Base-by-base conservation (phyloP, 768 basidiomycete genomes). In the Pulveroboletus sp. region DNA sequence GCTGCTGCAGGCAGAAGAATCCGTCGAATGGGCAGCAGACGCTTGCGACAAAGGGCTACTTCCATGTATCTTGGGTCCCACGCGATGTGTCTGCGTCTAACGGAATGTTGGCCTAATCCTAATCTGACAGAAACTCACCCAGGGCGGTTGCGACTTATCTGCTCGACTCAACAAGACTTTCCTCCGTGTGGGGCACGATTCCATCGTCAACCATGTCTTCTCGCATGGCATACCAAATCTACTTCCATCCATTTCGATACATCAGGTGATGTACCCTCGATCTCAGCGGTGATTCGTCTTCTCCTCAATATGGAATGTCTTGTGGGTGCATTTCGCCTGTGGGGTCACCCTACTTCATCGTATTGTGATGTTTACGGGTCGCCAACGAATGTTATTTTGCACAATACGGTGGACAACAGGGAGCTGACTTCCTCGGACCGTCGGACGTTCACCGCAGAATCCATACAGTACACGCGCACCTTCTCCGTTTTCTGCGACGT, bases 281-380 rank as follows among this genome's bases (percentile, higher is more conserved):
- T 43, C 10, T 5, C 24, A 3, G 28, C 33, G 18, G 51, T 55
- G 40, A 44, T 59, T 26, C 37, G 9, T 8, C 12, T 51, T 9
- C 32, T 37, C 0, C 49, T 59, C 24, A 2, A 8, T 2, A 7
- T 8, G 27, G 57, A 57, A 7, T 4, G 30, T 15, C 18, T 44
- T 11, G 10, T 55, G 24, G 11, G 41, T 3, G 18, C 8, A 6
- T 12, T 18, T 51, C 44, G 3, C 1, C 32, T 10, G 15, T 12
- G 0, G 53, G 9, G 35, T 47, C 10, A 59, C 57, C 8, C 33
- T 41, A 3, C 37, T 59, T 1, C 54, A 59, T 32, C 10, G 17
- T 0, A 8, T 12, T 12, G 7, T 46, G 10, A 6, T 33, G 4
- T 14, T 33, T 33, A 33, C 14, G 32, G n/a, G n/a, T n/a, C n/a